Base-by-base conservation (phyloP, 2,329 filamentous ascomycete species). In the Fusarium torreyae region DNA sequence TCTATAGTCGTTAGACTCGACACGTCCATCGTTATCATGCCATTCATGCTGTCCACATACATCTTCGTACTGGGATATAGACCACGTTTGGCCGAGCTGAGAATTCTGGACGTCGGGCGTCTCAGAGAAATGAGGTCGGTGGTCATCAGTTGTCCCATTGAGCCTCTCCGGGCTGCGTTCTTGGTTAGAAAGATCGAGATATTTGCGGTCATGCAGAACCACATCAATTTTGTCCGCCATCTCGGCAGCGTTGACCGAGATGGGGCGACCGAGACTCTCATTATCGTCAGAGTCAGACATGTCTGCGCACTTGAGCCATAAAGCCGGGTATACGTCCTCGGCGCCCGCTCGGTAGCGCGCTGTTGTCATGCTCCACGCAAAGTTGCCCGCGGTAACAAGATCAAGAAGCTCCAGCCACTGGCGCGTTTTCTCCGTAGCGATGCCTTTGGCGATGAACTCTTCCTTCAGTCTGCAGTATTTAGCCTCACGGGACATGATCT, bases 351-450 rank as follows among this genome's bases (percentile, higher is more conserved):
- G 26, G 9, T 48, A 34, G 13, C 45, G 28, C n/a, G 45, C 45
- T 10, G 31, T 48, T 11, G 45, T 48, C 45, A 48, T 48, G 5
- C 45, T 48, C 45, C 45, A 48, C 9, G 18, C 45, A 24, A 48
- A 36, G 31, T 48, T 48, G 10, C 28, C 45, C 8, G 45, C 45
- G 1, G 45, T 48, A 3, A 48, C 31, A 7, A 34, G 31, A 17
- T 48, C 31, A 2, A 48, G 31, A 3, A 48, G 15, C 20, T 48
- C 31, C 7, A 48, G 14, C 45, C 45, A 48, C 18, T 48, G 45
- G 1, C 28, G 45, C 7, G 31, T 48, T 8, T 48, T 48, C 4
- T 36, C 45, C 0, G 45, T 48, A 7, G 28, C 45, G 7, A 13
- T 14, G 15, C 45, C 31, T 15, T 34, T 48, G 18, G 45, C 28